Base-by-base conservation (phyloP, 768 basidiomycete genomes). In the Filobasidium floriforme region DNA sequence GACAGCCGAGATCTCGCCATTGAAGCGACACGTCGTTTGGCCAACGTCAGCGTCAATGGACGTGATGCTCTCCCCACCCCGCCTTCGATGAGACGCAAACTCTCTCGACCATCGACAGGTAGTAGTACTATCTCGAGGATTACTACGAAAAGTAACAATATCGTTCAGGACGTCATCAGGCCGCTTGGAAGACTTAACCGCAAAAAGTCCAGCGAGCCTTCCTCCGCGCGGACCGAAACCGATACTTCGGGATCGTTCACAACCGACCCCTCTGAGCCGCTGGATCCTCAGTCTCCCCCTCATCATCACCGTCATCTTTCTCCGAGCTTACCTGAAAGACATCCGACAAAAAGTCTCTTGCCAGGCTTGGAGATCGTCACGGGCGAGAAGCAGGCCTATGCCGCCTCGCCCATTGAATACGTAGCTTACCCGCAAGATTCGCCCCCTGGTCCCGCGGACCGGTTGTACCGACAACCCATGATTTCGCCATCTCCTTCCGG, bases 41-140 rank as follows among this genome's bases (percentile, higher is more conserved):
- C 46, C 22, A 2, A 15, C 22, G 46, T 49, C 46, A 49, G 46
- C 22, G 18, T 15, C 18, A 22, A 14, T 22, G 46, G 46, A 49
- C 32, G 32, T 37, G 32, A 37, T 37, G 46, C 3, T 49, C 46
- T 49, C 6, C 46, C 46, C 14, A 22, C 46, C 5, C 46, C 46
- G 46, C 46, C 46, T 15, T 15, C 15, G 15, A 18, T 14, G 7
- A 57, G 29, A 15, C 15, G 54, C 3, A 57, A 24, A 32, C 2
- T 26, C 5, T 24, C 22, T 6, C 19, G 54, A 7, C 54, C 54
- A 14, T 26, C 24, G 22, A 57, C 54, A n/a, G 54, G 54, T 6
- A 57, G 24, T 7, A 57, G 54, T 32, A 57, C 54, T 6, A 57
- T 57, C 29, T 24, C 22, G 54, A 57, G 54, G 54, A 19, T 57